These are phyloP conservation scores for Yamadazyma ubonensis DNA, from an alignment of 805 yeast genomes.

Conservation along the genomic window DNA sequence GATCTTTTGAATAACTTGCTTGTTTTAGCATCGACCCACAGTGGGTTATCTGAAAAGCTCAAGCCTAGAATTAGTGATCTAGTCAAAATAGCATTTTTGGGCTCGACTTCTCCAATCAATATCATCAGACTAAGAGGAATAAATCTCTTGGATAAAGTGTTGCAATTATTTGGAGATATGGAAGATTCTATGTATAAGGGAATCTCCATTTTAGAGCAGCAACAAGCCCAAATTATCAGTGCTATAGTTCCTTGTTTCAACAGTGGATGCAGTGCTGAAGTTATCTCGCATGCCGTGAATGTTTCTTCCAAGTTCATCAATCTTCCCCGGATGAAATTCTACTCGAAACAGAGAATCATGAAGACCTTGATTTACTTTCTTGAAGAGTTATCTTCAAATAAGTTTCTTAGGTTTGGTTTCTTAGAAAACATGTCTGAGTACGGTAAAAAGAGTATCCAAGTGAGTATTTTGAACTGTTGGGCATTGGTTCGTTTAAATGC, in stretches of 20 bases:
- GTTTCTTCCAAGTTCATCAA: slow-evolving; percentile 73
- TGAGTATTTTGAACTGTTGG: slow-evolving; percentile 71
- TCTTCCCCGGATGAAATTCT: slow-evolving; percentile 42
- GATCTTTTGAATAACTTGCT: slow-evolving; percentile 47
- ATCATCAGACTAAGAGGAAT: slow-evolving; percentile 65
- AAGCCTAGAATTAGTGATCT: slow-evolving; percentile 57
- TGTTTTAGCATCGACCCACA: slow-evolving; percentile 36
- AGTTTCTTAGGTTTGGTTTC: slow-evolving; percentile 54
- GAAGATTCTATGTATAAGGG: slow-evolving; percentile 73
- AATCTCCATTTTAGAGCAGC: slow-evolving; percentile 76
- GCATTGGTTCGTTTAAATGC: slow-evolving; percentile 50
- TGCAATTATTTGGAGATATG: slow-evolving; percentile 58
- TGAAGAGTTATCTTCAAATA: slow-evolving; percentile 51
- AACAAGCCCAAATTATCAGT: slow-evolving; percentile 90
- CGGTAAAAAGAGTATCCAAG: slow-evolving; percentile 52
- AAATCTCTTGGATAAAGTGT: slow-evolving; percentile 58
- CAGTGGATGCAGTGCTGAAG: slow-evolving; percentile 65
- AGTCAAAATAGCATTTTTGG: slow-evolving; percentile 74
- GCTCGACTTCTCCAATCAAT: slow-evolving; percentile 70
- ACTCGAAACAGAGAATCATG: slow-evolving; percentile 50
- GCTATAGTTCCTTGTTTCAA: slow-evolving; percentile 87
- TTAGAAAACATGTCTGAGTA: slow-evolving; percentile 46
- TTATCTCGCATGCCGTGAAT: slow-evolving; percentile 74
- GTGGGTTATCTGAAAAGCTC: slow-evolving; percentile 38
- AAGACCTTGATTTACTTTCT: slow-evolving; percentile 65